Evolutionary conservation across 2,329 filamentous ascomycete species (phyloP), one percentile per base, ranked within the genome.

Genomic region (Alternaria dauci): DNA sequence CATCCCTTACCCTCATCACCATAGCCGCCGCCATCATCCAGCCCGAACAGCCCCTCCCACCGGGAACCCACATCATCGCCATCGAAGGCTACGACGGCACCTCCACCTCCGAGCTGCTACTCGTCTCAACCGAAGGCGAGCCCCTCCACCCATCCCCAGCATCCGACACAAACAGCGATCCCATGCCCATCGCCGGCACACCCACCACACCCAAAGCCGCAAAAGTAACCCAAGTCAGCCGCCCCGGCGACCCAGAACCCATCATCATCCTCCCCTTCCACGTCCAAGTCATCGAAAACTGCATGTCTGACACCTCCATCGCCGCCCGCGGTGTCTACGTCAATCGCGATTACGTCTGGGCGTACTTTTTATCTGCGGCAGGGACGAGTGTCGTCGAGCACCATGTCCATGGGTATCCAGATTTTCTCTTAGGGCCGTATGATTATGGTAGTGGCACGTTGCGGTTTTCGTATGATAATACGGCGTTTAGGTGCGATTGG

Each of bases 211-310:
- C 56, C 18, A 46, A 38, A 50, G 20, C 42, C 18, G 32, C 59
- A 6, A 26, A 28, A 9, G 34, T 59, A 30, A 46, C 34, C 20
- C 52, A 61, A 32, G 41, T 41, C n/a, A 8, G 41, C 16, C 55
- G 44, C 46, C 51, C 47, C 32, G 8, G 12, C 8, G 32, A 43
- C 44, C 41, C 55, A 3, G 44, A 52, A 20, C 48, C 58, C 43
- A 60, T 60, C n/a, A 41, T 55, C n/a, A 60, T 68, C 54, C 44
- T 67, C 6, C 60, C 68, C 39, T 71, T 68, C 42, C 59, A 67
- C 58, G 23, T 67, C 14, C 39, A 55, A 2, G 16, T 64, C 9
- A 50, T 65, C 16, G 54, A 63, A 14, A 56, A 32, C 57, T 67
- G 64, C 30, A 20, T 39, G 5, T 9, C 32, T 0, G n/a, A 46